Conservation (phyloP, 306 rosid species). For the Argentina anserina region DNA sequence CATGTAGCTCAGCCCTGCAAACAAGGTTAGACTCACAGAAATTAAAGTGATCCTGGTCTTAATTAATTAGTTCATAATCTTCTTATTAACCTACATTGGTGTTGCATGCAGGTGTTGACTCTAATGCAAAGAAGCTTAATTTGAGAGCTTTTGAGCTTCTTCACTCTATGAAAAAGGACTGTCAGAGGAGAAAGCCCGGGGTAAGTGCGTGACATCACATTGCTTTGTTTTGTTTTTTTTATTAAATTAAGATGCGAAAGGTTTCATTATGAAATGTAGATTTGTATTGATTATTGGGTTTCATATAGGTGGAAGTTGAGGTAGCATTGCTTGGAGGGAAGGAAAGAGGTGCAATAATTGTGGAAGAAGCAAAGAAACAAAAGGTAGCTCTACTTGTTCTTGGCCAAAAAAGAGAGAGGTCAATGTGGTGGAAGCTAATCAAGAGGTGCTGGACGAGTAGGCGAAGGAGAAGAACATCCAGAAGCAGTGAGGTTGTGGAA, state of each 20-base stretch:
- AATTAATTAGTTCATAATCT: background rate
- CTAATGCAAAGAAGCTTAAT: conserved; percentile 33
- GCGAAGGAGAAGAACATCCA: conserved; percentile 21
- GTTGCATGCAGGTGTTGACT: conserved; percentile 35
- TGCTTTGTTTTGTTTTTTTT: background rate
- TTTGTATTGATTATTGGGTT: background rate
- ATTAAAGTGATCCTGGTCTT: background rate
- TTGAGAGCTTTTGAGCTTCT: conserved; percentile 50
- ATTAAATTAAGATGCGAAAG: conserved; percentile 1
- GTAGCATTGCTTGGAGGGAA: conserved; percentile 57
- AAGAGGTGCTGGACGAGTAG: conserved; percentile 21
- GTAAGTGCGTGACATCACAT: conserved; percentile 35
- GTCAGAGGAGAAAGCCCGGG: conserved; percentile 57
- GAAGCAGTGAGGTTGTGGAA: conserved; percentile 37
- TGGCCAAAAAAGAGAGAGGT: conserved; percentile 63
- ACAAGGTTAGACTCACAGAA: conserved; percentile 31
- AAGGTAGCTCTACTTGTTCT: conserved; percentile 61
- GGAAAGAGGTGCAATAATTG: conserved; percentile 60
- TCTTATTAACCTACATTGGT: background rate
- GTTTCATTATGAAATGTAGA: background rate
- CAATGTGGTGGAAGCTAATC: conserved; percentile 41
- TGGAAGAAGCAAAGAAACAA: conserved; percentile 70
- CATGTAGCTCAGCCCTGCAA: conserved; percentile 47
- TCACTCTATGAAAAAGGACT: conserved; percentile 50
- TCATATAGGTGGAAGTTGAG: conserved; percentile 57